Evolutionary conservation across 139 green algal genomes (phyloP), one percentile per base, ranked within the genome.

Genomic region (Asterochloris sp.): DNA sequence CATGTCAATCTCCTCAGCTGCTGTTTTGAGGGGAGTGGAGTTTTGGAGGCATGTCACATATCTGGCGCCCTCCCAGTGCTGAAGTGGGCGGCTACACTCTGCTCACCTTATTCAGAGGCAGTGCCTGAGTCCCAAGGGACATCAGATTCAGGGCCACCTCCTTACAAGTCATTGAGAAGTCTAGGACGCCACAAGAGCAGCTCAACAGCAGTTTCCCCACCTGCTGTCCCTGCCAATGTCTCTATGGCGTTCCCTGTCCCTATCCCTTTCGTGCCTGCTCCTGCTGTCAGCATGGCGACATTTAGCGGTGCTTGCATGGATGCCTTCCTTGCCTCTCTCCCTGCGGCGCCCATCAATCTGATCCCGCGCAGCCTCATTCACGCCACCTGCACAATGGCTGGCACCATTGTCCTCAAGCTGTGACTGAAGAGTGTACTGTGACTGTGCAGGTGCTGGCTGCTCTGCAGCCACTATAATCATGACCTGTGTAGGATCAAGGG

Each of bases 221-320:
- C 80, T 84, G n/a, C 47, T 19, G 27, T 81, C 79, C 38, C 83
- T 84, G 69, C 79, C 28, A 24, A 60, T 73, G 27, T 75, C 38
- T 11, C 63, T 47, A 10, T 71, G 63, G 67, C 85, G 67, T 11
- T 76, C 28, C 28, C 83, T 74, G 64, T 84, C 62, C 69, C 85
- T 73, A 71, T 86, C 82, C 26, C 83, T 29, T 24, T 64, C 62
- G 69, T 83, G 77, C 38, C 79, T 62, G 21, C 81, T 71, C 14
- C 61, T 29, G 38, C 83, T 16, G 78, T 82, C 73, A 21, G 14
- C 69, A n/a, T 69, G 66, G 62, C 66, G 38, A 0, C 0, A 28
- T 63, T 47, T 28, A 15, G 83, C 29, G 11, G 84, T 92, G 21
- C 83, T 86, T 6, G 82, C 84, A 63, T 88, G 89, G 26, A 91